phyloP scores from a whole-genome alignment of 305 asterid genomes.

The Salvia sclarea region DNA sequence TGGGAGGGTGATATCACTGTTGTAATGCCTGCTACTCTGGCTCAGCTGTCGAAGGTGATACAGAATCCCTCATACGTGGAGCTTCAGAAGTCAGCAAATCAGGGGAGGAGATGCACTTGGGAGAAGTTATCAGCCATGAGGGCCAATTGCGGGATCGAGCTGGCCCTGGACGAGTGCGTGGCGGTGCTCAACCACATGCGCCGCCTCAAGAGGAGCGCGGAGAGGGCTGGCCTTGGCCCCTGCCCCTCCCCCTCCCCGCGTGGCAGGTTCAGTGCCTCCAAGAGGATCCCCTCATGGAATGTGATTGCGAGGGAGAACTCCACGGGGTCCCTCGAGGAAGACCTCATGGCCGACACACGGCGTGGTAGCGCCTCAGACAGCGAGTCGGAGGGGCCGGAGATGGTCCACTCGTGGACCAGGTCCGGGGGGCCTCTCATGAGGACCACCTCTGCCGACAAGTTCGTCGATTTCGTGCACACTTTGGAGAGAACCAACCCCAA shows the following conservation, averaged over 20 bases:
- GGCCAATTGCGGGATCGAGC: slow-evolving; percentile 93
- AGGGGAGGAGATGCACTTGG: slow-evolving; percentile 96
- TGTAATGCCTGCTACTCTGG: slow-evolving; percentile 87
- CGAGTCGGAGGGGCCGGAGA: slow-evolving; percentile 69
- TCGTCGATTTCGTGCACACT: slow-evolving; percentile 71
- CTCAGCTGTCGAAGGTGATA: slow-evolving; percentile 79
- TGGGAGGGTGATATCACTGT: slow-evolving; percentile 96
- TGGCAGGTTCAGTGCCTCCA: slow-evolving; percentile 71
- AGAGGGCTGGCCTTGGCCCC: slow-evolving; percentile 88
- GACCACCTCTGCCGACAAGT: slow-evolving; percentile 73
- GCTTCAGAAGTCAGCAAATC: slow-evolving; percentile 80
- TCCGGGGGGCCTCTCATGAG: slow-evolving; percentile 96
- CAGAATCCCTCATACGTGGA: slow-evolving; percentile 80
- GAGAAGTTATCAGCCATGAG: slow-evolving; percentile 93
- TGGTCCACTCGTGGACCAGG: slow-evolving; percentile 67
- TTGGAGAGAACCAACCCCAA: slow-evolving; percentile 42
- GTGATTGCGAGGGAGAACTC: slow-evolving; percentile 37
- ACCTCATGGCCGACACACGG: slow-evolving; percentile 38
- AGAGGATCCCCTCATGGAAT: slow-evolving; percentile 65
- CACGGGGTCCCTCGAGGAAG: slow-evolving; percentile 28
- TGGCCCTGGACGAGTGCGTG: slow-evolving; percentile 83
- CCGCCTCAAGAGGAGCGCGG: slow-evolving; percentile 71
- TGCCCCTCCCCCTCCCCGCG: slow-evolving; percentile 49
- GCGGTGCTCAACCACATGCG: slow-evolving; percentile 88
- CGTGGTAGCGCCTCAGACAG: slow-evolving; percentile 83